phyloP scores from a whole-genome alignment of 331 rosid genomes.

The Saraca asoca region DNA sequence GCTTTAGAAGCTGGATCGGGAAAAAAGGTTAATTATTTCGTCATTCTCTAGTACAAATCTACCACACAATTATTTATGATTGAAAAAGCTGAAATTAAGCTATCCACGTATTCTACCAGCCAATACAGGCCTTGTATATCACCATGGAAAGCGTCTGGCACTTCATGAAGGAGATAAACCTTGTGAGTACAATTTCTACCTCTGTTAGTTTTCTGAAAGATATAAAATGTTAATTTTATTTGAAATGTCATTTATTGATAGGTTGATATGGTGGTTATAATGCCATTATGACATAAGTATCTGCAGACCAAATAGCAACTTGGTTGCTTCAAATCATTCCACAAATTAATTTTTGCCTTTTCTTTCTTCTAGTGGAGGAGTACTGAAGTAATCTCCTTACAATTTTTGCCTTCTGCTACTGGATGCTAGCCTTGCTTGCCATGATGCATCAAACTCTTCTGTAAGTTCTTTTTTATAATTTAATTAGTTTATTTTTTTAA shows the following conservation, averaged over 20 bases:
- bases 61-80: no score
- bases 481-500: conserved; percentile 28
- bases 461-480: conserved; percentile 60
- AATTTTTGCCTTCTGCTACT: conserved; percentile 79
- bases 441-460: conserved; percentile 85
- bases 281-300: no score
- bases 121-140: conserved; percentile 87
- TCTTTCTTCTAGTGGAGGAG: conserved; percentile 24
- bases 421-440: conserved; percentile 91
- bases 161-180: conserved; percentile 94
- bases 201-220: conserved; percentile 2
- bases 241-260: conserved; percentile 13
- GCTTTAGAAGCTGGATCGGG: conserved; percentile 73
- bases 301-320: no score
- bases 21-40: no score
- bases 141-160: conserved; percentile 89
- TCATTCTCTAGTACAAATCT: no score
- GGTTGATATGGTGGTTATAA: no score
- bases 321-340: background rate
- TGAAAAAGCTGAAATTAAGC: conserved; percentile 33
- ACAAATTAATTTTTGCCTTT: conserved; percentile 14
- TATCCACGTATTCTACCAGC: conserved; percentile 51
- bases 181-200: conserved; percentile 54
- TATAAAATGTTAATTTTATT: conserved; percentile 12
- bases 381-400: conserved; percentile 29